phyloP scores from a whole-genome alignment of 2,329 filamentous ascomycete species.

The Colletotrichum limetticola region DNA sequence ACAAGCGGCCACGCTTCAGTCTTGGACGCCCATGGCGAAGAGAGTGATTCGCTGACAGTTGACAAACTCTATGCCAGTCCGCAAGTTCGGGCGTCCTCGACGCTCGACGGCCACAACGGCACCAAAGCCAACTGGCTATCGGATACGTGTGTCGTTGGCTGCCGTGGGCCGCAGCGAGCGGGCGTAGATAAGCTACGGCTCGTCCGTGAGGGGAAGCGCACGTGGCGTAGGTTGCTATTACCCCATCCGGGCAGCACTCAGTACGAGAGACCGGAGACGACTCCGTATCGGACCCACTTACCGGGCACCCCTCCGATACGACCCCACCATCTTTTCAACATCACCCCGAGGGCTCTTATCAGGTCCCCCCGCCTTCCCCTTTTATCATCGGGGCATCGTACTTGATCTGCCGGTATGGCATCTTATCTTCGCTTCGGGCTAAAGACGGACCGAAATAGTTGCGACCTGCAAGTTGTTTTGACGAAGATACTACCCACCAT shows the following conservation, averaged over 20 bases:
- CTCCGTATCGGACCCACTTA: slow-evolving; percentile 28
- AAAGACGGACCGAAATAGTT: neutral
- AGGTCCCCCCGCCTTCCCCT: neutral
- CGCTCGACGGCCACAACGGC: neutral
- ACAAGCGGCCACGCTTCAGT: neutral
- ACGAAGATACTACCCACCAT: neutral
- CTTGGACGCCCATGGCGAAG: neutral
- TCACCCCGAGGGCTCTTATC: neutral
- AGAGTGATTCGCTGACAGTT: neutral
- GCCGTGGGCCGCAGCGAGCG: neutral
- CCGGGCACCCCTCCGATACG: slow-evolving; percentile 30
- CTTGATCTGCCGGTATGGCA: neutral
- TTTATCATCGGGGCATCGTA: neutral
- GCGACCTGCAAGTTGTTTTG: neutral
- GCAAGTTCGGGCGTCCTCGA: neutral
- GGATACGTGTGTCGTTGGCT: neutral
- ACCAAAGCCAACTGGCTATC: neutral
- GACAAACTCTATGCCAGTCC: neutral
- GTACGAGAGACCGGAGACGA: slow-evolving; percentile 15
- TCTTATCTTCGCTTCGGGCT: neutral
- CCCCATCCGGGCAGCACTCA: slow-evolving; percentile 1
- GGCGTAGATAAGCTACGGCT: slow-evolving; percentile 18
- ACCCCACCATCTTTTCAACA: slow-evolving; percentile 7
- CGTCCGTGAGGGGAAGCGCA: slow-evolving; percentile 6
- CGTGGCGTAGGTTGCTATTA: neutral